Base-by-base conservation (phyloP, 148 eudicot species). In the Agrostemma githago region DNA sequence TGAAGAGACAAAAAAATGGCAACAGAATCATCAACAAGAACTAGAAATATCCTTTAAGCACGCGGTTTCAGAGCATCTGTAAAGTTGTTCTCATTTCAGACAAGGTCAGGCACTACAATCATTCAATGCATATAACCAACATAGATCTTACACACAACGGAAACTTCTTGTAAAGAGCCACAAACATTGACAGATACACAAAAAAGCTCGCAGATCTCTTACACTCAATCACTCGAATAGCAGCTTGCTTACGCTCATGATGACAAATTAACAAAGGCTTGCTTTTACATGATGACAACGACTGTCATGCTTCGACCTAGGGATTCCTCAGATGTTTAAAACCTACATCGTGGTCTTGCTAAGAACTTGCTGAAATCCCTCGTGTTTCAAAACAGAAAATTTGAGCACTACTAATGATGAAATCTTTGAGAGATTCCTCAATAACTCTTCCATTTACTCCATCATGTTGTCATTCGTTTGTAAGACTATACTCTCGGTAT, bases 81-180 rank as follows among this genome's bases (percentile, higher is more conserved):
- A 38, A 56, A 56, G 14, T 19, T 54, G 39, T 20, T 14, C 26
- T n/a, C 57, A 40, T 16, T 66, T 46, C 37, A 66, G 39, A 40
- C 54, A 54, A 65, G 42, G 59, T 51, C 58, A 48, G 54, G 76
- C 4, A 73, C 44, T 62, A 26, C 34, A 26, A 26, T 26, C 34
- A 26, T 26, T 64, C 62, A 74, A 66, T 48, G n/a, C 39, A 53
- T 43, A 43, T 38, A 16, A 20, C 54, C 54, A 1, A 48, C 34
- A 44, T 63, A 74, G 46, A 21, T 74, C 41, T 56, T 7, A 9
- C 66, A 66, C 8, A 16, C 59, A 10, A 61, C 5, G 20, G 38
- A 74, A 74, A 44, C 42, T 38, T 48, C 62, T n/a, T 74, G 1
- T 63, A 44, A 20, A 64, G 46, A 74, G 26, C 44, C 70, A 74